Percentiles rank a stretch among this genome's conserved stretches.
Conservation (phyloP, 2,329 filamentous ascomycete species). For the Huntiella bhutanensis region DNA sequence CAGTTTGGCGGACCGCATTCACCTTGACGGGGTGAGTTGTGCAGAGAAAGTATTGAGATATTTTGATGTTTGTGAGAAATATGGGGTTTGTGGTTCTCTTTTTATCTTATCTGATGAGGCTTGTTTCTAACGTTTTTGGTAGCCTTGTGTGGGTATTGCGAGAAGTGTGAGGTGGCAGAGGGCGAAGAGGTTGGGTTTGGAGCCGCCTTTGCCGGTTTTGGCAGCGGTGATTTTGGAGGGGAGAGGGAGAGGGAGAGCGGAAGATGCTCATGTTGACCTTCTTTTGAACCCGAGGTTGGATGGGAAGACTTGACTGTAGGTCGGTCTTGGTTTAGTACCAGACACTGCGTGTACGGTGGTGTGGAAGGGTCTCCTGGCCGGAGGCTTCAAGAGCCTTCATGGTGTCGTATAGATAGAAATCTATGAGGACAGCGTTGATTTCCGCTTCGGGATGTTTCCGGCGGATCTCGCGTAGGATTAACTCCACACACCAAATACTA, state of each 20-base stretch:
- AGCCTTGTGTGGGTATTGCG: slow-evolving; percentile 78
- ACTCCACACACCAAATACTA: slow-evolving; percentile 90
- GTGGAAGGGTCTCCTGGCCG: slow-evolving; percentile 46
- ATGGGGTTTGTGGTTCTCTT: slow-evolving; percentile 49
- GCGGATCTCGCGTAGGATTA: slow-evolving; percentile 66
- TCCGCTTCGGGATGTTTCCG: slow-evolving; percentile 49
- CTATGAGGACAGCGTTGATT: slow-evolving; percentile 79
- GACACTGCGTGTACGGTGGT: slow-evolving; percentile 81
- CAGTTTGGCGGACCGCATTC: slow-evolving; percentile 42
- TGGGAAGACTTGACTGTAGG: neutral
- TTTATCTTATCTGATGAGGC: neutral
- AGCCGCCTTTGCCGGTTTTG: slow-evolving; percentile 76
- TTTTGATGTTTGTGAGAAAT: slow-evolving; percentile 83
- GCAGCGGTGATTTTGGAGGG: slow-evolving; percentile 64
- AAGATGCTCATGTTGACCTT: slow-evolving; percentile 60
- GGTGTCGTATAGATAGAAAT: slow-evolving; percentile 92
- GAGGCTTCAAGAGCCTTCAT: slow-evolving; percentile 66
- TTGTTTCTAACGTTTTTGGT: neutral
- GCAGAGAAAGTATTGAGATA: slow-evolving; percentile 78
- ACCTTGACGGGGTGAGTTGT: slow-evolving; percentile 52
- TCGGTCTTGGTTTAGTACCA: slow-evolving; percentile 48
- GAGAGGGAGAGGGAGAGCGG: slow-evolving; percentile 36
- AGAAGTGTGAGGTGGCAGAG: slow-evolving; percentile 75
- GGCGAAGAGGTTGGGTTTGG: slow-evolving; percentile 63
- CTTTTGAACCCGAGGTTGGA: slow-evolving; percentile 31